Percentiles rank a stretch among this genome's conserved stretches.
phyloP scores from a whole-genome alignment of 2,329 filamentous ascomycete genomes.

The Xylariaceae sp. region DNA sequence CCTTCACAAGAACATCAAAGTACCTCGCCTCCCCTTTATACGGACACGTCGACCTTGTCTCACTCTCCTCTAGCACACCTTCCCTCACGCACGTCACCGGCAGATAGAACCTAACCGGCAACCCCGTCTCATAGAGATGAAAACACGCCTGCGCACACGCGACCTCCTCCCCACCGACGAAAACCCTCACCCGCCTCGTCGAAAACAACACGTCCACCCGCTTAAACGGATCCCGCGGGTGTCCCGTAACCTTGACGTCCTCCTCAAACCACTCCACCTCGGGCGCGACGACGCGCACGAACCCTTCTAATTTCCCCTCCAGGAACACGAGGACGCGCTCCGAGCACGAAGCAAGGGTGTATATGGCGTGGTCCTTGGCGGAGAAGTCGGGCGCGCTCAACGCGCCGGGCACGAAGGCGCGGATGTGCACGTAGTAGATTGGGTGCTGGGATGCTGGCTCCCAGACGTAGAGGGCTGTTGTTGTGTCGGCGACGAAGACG shows the following conservation, averaged over 20 bases:
- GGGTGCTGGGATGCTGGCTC: conserved; percentile 33
- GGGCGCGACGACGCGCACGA: conserved; percentile 25
- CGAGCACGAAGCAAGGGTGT: conserved; percentile 8
- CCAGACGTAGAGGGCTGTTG: conserved; percentile 34
- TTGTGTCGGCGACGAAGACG: conserved; percentile 32
- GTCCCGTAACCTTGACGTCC: conserved; percentile 52
- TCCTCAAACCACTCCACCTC: conserved; percentile 47
- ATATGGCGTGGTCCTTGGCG: conserved; percentile 20
- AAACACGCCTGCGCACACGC: conserved; percentile 42
- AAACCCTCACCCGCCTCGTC: conserved; percentile 46
- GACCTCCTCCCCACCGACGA: conserved; percentile 33
- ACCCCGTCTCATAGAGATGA: conserved; percentile 56
- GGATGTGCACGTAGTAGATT: conserved; percentile 31
- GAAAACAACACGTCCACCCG: conserved; percentile 57
- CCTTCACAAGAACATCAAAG: conserved; percentile 47
- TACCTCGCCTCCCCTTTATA: conserved; percentile 64
- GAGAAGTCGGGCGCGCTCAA: conserved; percentile 1
- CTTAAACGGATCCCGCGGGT: conserved; percentile 64
- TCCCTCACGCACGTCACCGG: conserved; percentile 47
- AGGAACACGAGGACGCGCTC: conserved; percentile 24
- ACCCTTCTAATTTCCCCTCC: conserved; percentile 18
- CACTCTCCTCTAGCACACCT: conserved; percentile 43
- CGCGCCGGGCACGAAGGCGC: conserved; percentile 18
- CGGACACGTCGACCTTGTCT: conserved; percentile 54
- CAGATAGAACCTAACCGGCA: conserved; percentile 56